Evolutionary conservation across 805 yeast genomes (phyloP), one percentile per base, ranked within the genome.

Genomic region (Cyberlindnera amylophila): DNA sequence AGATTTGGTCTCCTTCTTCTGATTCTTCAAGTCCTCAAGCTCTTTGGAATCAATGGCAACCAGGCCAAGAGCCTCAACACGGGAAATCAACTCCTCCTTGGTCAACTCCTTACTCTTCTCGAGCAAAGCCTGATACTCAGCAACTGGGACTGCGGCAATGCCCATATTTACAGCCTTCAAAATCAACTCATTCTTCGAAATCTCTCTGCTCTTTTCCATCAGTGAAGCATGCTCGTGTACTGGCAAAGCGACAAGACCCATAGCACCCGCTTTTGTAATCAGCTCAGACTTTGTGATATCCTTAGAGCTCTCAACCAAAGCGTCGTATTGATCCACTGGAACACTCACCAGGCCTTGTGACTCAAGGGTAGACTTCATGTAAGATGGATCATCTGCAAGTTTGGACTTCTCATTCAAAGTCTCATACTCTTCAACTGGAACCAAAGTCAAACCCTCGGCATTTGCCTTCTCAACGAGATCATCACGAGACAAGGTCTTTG

Each of bases 181-280:
- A 23, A 44, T 14, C 10, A 54, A 14, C 26, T 39, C 42, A 4
- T 50, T 45, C 24, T 38, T 45, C 2, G 47, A 36, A 14, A 36
- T 27, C 2, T 42, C 43, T 9, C 30, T 36, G 17, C 36, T 17
- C 24, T 38, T 39, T 18, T 47, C 30, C 14, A 32, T 11, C 12
- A 41, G 24, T n/a, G 15, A 6, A 4, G 23, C 12, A 23, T 32
- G 34, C 8, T 34, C 34, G 4, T 21, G 36, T 35, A n/a, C 31
- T 33, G 36, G 38, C 38, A 26, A 14, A 13, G 62, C 42, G 10
- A 64, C 59, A 38, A 69, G 46, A 6, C 68, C 72, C 32, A 61
- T 50, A 10, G 61, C 65, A 6, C 49, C 44, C n/a, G 48, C 45
- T 19, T 37, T 36, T 2, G 36, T 30, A 13, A 44, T 23, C 9